phyloP scores from a whole-genome alignment of 2,329 filamentous ascomycete genomes.

The Colletotrichum eleusines region DNA sequence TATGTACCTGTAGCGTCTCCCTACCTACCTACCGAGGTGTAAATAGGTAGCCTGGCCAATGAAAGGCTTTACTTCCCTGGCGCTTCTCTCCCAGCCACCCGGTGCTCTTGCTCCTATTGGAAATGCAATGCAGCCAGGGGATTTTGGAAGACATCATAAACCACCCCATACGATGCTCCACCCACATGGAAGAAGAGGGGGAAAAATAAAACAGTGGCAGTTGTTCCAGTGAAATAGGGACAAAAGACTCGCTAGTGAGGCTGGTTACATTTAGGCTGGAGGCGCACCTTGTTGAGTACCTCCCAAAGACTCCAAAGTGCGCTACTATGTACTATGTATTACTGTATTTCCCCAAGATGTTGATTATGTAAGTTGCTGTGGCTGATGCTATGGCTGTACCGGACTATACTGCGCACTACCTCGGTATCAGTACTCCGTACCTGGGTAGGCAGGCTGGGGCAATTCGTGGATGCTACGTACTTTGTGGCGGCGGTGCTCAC shows the following conservation, averaged over 20 bases:
- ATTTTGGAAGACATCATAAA: neutral
- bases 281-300: neutral
- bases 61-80: too few relatives aligned
- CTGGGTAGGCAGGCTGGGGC: neutral
- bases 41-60: neutral
- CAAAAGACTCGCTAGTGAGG: neutral
- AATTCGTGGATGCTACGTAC: too few relatives aligned
- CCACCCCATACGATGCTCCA: neutral
- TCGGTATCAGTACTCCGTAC: too few relatives aligned
- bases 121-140: neutral
- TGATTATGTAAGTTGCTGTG: neutral
- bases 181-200: too few relatives aligned
- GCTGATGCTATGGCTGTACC: too few relatives aligned
- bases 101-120: neutral
- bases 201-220: neutral
- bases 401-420: too few relatives aligned
- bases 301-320: neutral
- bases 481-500: too few relatives aligned
- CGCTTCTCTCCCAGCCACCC: conserved; percentile 5
- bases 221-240: neutral
- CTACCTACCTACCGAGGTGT: too few relatives aligned
- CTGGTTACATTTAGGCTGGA: neutral
- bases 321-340: too few relatives aligned
- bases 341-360: too few relatives aligned
- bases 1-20: too few relatives aligned